A percentile compares a stretch with the other conserved stretches of the same genome.
phyloP scores from a whole-genome alignment of 139 green algal species.

The Chlamydomonas sphaeroides region DNA sequence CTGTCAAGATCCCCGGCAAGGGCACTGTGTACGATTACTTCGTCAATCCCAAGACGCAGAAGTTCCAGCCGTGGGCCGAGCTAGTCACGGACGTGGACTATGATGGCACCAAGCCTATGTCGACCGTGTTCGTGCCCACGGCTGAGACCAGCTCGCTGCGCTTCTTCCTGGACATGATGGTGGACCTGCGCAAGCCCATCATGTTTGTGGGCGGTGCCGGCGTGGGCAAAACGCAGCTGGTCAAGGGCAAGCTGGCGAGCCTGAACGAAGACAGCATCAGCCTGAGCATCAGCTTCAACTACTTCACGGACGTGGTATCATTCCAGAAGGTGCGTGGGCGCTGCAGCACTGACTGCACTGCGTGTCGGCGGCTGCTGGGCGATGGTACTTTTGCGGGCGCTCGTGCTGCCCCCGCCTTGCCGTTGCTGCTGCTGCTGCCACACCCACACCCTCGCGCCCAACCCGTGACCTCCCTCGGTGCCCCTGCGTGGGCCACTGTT shows the following conservation, averaged over 20 bases:
- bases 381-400: too few relatives aligned
- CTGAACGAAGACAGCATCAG: slow-evolving; percentile 75
- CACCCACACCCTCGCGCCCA: too few relatives aligned
- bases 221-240: slow-evolving; percentile 91
- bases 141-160: slow-evolving; percentile 83
- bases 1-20: slow-evolving; percentile 83
- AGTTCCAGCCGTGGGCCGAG: slow-evolving; percentile 89
- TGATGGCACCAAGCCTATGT: slow-evolving; percentile 71
- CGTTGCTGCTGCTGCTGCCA: too few relatives aligned
- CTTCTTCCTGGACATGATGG: slow-evolving; percentile 90
- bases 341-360: too few relatives aligned
- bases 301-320: slow-evolving; percentile 78
- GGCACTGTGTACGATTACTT: slow-evolving; percentile 92
- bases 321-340: slow-evolving; percentile 67
- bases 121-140: slow-evolving; percentile 88
- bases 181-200: slow-evolving; percentile 86
- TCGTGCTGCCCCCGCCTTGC: too few relatives aligned
- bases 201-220: slow-evolving; percentile 90
- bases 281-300: slow-evolving; percentile 88
- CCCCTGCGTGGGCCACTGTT: too few relatives aligned
- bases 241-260: slow-evolving; percentile 85
- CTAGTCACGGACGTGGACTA: slow-evolving; percentile 84
- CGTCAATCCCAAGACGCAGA: slow-evolving; percentile 85
- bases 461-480: too few relatives aligned
- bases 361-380: too few relatives aligned